Base-by-base conservation (phyloP, 768 basidiomycete species). In the Rhizopogon vesiculosus region DNA sequence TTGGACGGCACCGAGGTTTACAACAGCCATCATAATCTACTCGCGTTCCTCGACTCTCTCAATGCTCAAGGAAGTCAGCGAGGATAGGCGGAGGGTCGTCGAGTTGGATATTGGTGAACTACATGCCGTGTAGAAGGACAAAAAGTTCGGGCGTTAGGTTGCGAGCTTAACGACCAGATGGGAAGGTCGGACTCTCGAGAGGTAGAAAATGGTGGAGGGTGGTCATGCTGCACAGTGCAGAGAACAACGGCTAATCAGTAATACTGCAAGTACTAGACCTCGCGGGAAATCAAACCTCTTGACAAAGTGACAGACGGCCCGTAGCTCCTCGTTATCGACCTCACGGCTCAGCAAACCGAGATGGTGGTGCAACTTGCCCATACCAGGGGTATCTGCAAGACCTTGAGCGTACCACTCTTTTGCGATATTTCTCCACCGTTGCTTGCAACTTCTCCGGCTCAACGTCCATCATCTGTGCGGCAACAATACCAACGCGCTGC, bases 1-100 rank as follows among this genome's bases (percentile, higher is more conserved):
- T 79, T 3, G 85, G 77, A 29, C 84, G 0, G 89, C 82, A 4
- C 83, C 78, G 33, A 98, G 77, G 68, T 96, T 96, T 61, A 92
- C 76, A 45, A 89, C 75, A 0, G 84, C 96, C 92, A 98, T 96
- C 89, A 95, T 93, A 62, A 92, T 87, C 97, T 96, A 99, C 55
- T 96, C 92, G 29, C 86, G 84, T 65, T 86, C 87, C 60, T 89
- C 83, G 0, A 84, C 86, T 12, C 82, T 84, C 58, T 95, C 91
- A 55, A 94, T 87, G 86, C 69, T 96, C 94, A 52, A 93, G 78
- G 67, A 95, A 90, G 18, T 92, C 87, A 1, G 87, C 87, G 25
- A 94, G 81, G 0, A 86, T 87, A 13, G 85, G 78, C 41, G 81
- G 73, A 66, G 98, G 98, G 67, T 94, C 90, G 68, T 99, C 97